Percentiles rank a stretch among this genome's conserved stretches.
phyloP scores from a whole-genome alignment of 78 protist species.

The Chrysochromulina tobinii region DNA sequence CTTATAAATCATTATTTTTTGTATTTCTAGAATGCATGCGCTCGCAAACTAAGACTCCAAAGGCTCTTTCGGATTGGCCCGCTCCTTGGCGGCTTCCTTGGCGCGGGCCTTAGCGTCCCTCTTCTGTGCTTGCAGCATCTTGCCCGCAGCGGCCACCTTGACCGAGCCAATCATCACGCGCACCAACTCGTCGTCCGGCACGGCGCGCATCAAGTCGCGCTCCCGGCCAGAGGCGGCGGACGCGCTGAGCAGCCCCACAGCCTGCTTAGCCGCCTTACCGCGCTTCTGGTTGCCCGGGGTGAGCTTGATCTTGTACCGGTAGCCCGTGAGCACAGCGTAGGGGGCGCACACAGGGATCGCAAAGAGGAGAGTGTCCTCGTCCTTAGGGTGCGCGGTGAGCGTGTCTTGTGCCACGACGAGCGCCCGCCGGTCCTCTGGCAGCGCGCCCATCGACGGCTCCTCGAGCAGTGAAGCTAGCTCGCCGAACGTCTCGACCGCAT shows the following conservation, averaged over 20 bases:
- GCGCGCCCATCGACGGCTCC: neutral
- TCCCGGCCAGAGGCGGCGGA: neutral
- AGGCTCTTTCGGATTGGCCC: too few relatives aligned
- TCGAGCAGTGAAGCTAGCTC: neutral
- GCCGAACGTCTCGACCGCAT: neutral
- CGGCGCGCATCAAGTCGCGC: slow-evolving; percentile 14
- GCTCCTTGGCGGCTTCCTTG: too few relatives aligned
- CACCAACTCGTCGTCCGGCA: slow-evolving; percentile 21
- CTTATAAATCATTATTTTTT: too few relatives aligned
- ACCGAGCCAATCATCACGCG: neutral
- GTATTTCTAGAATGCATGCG: too few relatives aligned
- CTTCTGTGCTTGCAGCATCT: neutral
- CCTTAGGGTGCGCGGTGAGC: slow-evolving; percentile 42
- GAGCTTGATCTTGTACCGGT: slow-evolving; percentile 79
- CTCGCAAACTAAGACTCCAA: too few relatives aligned
- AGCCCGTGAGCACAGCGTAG: slow-evolving; percentile 41
- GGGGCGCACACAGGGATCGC: slow-evolving; percentile 85
- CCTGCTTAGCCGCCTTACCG: slow-evolving; percentile 75
- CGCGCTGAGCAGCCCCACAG: neutral
- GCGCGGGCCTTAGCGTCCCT: too few relatives aligned
- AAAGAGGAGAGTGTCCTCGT: slow-evolving; percentile 72
- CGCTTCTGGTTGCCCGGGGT: slow-evolving; percentile 82
- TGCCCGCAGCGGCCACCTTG: neutral
- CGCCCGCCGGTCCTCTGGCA: neutral
- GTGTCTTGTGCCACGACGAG: slow-evolving; percentile 32